Percentiles rank a stretch among this genome's conserved stretches.
These are phyloP conservation scores for Tephrocybe rancida DNA, from an alignment of 768 basidiomycete genomes.

Conservation along the genomic window DNA sequence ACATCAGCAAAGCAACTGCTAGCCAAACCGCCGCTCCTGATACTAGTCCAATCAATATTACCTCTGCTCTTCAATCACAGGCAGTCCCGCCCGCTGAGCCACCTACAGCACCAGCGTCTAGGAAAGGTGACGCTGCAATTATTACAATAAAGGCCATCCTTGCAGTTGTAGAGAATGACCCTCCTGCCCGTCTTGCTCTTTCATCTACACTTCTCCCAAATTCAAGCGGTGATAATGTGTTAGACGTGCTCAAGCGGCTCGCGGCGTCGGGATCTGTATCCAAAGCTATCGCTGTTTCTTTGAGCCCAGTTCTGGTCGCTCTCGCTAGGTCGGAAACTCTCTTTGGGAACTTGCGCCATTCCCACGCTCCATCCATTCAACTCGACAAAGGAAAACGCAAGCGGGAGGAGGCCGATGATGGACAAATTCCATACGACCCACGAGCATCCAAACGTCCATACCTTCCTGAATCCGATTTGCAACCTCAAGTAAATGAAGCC, in stretches of 20 bases:
- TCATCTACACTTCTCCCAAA: slow-evolving; percentile 52
- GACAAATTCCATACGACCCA: slow-evolving; percentile 29
- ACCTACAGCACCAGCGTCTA: slow-evolving; percentile 26
- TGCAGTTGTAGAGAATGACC: slow-evolving; percentile 55
- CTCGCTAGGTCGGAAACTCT: slow-evolving; percentile 67
- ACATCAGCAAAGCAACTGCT: slow-evolving; percentile 66
- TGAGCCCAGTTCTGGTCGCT: slow-evolving; percentile 64
- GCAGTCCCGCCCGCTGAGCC: slow-evolving; percentile 12
- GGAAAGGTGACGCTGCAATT: slow-evolving; percentile 61
- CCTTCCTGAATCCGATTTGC: slow-evolving; percentile 47
- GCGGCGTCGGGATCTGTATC: slow-evolving; percentile 49
- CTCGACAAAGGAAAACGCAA: slow-evolving; percentile 79
- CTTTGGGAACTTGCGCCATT: slow-evolving; percentile 66
- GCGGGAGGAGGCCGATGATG: slow-evolving; percentile 55
- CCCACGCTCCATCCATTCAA: slow-evolving; percentile 61
- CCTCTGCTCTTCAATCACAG: not conserved
- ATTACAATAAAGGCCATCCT: slow-evolving; percentile 68
- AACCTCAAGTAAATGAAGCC: slow-evolving; percentile 61
- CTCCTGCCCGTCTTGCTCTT: slow-evolving; percentile 56
- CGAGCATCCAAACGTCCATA: slow-evolving; percentile 47
- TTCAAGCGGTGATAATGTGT: slow-evolving; percentile 47
- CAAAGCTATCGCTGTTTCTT: slow-evolving; percentile 52
- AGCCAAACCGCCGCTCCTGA: slow-evolving; percentile 24
- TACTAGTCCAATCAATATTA: slow-evolving; percentile 5
- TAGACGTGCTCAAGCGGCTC: slow-evolving; percentile 56